Evolutionary conservation across 1,284 basidiomycete genomes (phyloP), one percentile per base, ranked within the genome.

Genomic region (Mycosarcoma mackinlayi): DNA sequence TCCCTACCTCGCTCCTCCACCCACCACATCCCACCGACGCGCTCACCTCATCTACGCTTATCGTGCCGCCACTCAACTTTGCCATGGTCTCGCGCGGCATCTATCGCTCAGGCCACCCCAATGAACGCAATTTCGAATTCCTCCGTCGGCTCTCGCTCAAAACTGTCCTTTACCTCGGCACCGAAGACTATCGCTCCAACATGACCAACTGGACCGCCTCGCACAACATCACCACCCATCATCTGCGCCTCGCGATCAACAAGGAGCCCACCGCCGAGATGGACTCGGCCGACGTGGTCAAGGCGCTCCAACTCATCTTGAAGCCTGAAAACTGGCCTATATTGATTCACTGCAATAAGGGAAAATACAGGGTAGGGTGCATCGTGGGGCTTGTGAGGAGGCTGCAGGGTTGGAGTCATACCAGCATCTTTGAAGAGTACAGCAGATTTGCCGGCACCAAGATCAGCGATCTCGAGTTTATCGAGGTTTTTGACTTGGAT

Each of bases 271-370:
- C 75, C 19, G 73, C 73, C 8, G 80, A 82, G 54, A 80, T 82
- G 80, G 79, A 82, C 42, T 64, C 62, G 21, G 34, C 21, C 6
- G 66, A 68, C 11, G 79, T 82, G 2, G 66, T 76, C 13, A 48
- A 47, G 5, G 78, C 77, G 0, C 35, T 82, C 7, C 50, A 55
- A 28, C 42, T 67, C 31, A 63, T 80, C 9, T 46, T 80, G n/a
- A 67, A 76, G 48, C 57, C 56, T 21, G 39, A 54, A 7, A 79
- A 82, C 34, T 61, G 67, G 42, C 80, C 79, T 3, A 71, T 80
- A 23, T 62, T 82, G 25, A 66, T 82, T 21, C 80, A 82, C 46
- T 82, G 80, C 69, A 82, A 82, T 49, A 82, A 82, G 45, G 80
- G 79, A 39, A 78, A 80, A 50, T 80, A 81, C 46, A 59, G 80